Evolutionary conservation across 139 green algal genomes (phyloP).

Genomic region (Monoraphidium neglectum): DNA sequence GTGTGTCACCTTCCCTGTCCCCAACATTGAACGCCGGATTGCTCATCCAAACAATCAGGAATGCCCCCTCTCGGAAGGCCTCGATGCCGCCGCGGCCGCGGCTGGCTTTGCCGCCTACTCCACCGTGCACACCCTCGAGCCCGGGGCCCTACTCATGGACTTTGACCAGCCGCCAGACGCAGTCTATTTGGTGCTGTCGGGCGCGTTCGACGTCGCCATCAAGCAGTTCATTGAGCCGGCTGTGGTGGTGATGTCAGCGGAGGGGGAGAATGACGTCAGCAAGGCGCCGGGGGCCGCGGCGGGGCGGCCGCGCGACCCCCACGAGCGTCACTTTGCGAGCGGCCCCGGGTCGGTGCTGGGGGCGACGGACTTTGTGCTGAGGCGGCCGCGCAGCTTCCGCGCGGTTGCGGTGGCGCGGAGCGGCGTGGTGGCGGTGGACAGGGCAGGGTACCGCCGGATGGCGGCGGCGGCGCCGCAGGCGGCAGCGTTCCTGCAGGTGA

Average conservation of each 20-base stretch:
- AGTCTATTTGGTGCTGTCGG: conserved; percentile 48
- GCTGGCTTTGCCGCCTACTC: neutral
- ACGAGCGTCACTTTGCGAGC: conserved; percentile 12
- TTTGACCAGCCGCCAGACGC: conserved; percentile 36
- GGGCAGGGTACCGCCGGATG: conserved; percentile 9
- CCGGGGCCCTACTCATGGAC: conserved; percentile 41
- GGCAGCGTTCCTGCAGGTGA: conserved; percentile 20
- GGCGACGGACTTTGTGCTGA: conserved; percentile 51
- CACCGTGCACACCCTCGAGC: neutral
- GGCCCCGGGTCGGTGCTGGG: conserved; percentile 34
- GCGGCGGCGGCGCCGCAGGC: conserved; percentile 13
- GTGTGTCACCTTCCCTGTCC: too few relatives aligned
- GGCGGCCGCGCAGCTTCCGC: conserved; percentile 42
- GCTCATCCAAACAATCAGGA: too few relatives aligned
- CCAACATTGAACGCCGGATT: too few relatives aligned
- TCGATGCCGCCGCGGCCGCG: neutral
- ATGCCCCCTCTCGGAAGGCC: neutral
- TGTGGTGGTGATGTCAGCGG: too few relatives aligned
- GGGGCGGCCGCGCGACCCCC: too few relatives aligned
- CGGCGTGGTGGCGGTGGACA: conserved; percentile 1
- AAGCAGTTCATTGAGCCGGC: too few relatives aligned
- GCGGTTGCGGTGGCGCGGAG: neutral
- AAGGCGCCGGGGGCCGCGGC: too few relatives aligned
- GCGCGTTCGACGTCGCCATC: too few relatives aligned
- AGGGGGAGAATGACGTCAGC: too few relatives aligned